Base-by-base conservation (phyloP, 2,329 filamentous ascomycete species). In the Ceratocystis albifundus region DNA sequence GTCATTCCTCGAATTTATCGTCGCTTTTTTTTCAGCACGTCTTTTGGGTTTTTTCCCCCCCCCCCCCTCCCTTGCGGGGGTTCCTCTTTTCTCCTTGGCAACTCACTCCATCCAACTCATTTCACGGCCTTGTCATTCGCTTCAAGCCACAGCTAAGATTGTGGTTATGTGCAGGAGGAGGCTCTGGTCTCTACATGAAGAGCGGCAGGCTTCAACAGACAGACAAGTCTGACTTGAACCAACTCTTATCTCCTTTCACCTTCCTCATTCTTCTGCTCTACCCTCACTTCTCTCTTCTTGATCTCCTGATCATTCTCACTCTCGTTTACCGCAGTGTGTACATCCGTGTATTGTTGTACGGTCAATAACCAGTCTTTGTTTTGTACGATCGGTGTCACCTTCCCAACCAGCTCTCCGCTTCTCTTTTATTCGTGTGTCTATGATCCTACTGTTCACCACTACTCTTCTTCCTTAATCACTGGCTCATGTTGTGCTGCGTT, bases 131-230 rank as follows among this genome's bases (percentile, higher is more conserved):
- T 59, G 46, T 65, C 22, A 55, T 28, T 63, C 28, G 61, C 41
- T 30, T 48, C 61, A 63, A 63, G 61, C 61, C 61, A 63, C 44
- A 36, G 28, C 61, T 63, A 22, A 36, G 46, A 63, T 48, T 63
- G 61, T 63, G 28, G 8, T n/a, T 59, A 12, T n/a, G 25, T 59
- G 55, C 55, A 32, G 55, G 15, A 55, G 20, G 25, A 22, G n/a
- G 25, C 20, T 30, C 30, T 57, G 53, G 15, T 20, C 55, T 28
- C 28, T 59, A 15, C 28, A 30, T 6, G 55, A 59, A 8, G 55
- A 36, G 55, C 28, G 32, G n/a, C 28, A 59, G 55, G 32, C 55
- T 59, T 36, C 48, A 53, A 59, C 12, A 17, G 36, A 41, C 36
- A 15, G n/a, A 28, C 50, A 55, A n/a, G n/a, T n/a, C n/a, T n/a